Evolutionary conservation across 208 protist species (phyloP).

Genomic region (Leishmania tropica): DNA sequence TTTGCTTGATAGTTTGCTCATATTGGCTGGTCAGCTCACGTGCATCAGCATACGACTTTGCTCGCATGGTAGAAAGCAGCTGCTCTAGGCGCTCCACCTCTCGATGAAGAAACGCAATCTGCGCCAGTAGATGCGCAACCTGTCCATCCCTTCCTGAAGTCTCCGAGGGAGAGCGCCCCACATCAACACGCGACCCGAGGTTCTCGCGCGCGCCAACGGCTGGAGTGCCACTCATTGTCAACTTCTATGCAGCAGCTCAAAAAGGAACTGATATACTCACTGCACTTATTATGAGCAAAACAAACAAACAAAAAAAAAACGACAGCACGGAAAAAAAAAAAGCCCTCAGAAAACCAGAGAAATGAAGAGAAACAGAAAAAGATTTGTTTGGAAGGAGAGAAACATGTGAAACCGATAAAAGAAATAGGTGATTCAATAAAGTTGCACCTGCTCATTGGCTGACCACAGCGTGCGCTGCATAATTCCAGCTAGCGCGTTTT

Average conservation of each 20-base stretch:
- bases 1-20: slow-evolving; percentile 54
- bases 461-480: neutral
- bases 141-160: slow-evolving; percentile 20
- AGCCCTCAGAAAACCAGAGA: neutral
- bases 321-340: too few species aligned
- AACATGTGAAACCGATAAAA: fast-evolving
- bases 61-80: slow-evolving; percentile 36
- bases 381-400: too few species aligned
- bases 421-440: too few species aligned
- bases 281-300: neutral
- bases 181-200: neutral
- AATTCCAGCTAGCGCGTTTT: neutral
- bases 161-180: neutral
- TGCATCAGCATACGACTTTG: slow-evolving; percentile 31
- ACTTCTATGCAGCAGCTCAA: neutral
- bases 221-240: neutral
- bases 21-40: slow-evolving; percentile 37
- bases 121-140: slow-evolving; percentile 58
- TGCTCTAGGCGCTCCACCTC: slow-evolving; percentile 81
- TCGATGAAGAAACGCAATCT: slow-evolving; percentile 83
- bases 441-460: too few species aligned
- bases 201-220: neutral
- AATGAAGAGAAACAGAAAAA: neutral
- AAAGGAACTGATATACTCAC: neutral
- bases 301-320: too few species aligned